phyloP scores from a whole-genome alignment of 257 asterid species.

The Orobanche coerulescens region DNA sequence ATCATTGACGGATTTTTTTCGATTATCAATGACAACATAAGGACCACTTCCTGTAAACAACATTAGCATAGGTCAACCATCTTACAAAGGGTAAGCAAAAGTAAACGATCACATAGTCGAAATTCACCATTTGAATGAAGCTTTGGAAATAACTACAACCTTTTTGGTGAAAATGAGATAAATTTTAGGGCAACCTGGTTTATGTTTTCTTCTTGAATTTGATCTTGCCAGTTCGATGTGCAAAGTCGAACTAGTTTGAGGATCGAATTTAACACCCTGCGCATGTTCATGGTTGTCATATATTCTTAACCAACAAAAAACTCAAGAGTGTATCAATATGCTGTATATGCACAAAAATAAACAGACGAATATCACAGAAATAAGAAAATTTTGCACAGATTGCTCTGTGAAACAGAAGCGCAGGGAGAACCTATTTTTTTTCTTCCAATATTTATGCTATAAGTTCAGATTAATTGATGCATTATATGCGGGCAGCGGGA shows the following conservation, averaged over 20 bases:
- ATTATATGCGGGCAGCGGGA: too few species aligned
- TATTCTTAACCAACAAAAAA: slow-evolving; percentile 9
- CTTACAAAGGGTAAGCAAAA: slow-evolving; percentile 4
- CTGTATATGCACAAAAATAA: not conserved
- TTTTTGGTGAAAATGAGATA: not conserved
- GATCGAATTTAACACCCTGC: slow-evolving; percentile 88
- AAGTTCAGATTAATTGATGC: too few species aligned
- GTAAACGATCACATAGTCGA: slow-evolving; percentile 15
- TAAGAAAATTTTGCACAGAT: not conserved
- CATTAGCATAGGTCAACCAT: slow-evolving; percentile 15
- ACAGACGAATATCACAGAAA: not conserved
- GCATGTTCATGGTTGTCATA: not conserved
- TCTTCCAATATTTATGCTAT: too few species aligned
- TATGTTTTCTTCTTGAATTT: slow-evolving; percentile 76
- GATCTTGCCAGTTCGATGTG: slow-evolving; percentile 96
- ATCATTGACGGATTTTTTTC: slow-evolving; percentile 40
- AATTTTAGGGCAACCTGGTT: slow-evolving; percentile 47
- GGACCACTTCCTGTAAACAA: slow-evolving; percentile 77
- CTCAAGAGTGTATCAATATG: not conserved
- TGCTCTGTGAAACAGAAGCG: too few species aligned
- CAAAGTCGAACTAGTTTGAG: slow-evolving; percentile 82
- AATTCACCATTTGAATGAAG: not conserved
- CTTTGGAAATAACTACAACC: too few species aligned
- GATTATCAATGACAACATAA: slow-evolving; percentile 80
- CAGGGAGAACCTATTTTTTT: too few species aligned